Conservation (phyloP, 305 asterid species). For the Fraxinus greggii region DNA sequence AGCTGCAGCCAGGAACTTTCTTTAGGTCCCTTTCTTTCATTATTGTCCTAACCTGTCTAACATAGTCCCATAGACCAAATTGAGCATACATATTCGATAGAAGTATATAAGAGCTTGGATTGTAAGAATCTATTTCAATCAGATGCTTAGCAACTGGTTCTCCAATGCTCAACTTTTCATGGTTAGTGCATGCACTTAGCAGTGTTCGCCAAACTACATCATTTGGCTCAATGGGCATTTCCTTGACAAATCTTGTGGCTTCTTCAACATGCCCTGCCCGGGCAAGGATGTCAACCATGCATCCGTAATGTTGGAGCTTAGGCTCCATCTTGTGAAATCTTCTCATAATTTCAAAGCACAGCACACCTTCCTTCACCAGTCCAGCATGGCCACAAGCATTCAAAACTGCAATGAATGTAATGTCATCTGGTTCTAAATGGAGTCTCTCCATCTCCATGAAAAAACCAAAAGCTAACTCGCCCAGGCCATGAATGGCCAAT, state of each 20-base stretch:
- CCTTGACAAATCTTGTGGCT: constrained; percentile 57
- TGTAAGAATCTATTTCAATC: constrained; percentile 37
- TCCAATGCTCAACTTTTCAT: constrained; percentile 49
- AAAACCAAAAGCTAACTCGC: constrained; percentile 59
- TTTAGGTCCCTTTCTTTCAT: constrained; percentile 62
- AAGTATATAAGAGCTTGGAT: constrained; percentile 69
- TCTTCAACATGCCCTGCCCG: constrained; percentile 62
- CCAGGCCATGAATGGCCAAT: constrained; percentile 70
- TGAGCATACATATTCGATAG: constrained; percentile 72
- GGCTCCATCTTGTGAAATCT: constrained; percentile 56
- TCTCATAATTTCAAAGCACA: constrained; percentile 76
- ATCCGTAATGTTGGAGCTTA: constrained; percentile 74
- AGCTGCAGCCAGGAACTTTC: constrained; percentile 74
- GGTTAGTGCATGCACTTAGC: constrained; percentile 61
- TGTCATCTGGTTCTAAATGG: constrained; percentile 61
- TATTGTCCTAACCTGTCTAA: constrained; percentile 48
- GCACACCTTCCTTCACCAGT: constrained; percentile 70
- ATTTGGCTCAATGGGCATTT: constrained; percentile 73
- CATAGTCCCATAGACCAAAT: constrained; percentile 67
- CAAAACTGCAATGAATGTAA: constrained; percentile 63
- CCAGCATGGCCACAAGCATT: constrained; percentile 89
- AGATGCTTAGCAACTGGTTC: constrained; percentile 57
- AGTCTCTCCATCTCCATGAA: constrained; percentile 71
- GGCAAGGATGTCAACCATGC: constrained; percentile 77
- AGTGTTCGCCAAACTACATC: constrained; percentile 68